phyloP scores from a whole-genome alignment of 2,329 filamentous ascomycete species.

The Claviceps sp. region DNA sequence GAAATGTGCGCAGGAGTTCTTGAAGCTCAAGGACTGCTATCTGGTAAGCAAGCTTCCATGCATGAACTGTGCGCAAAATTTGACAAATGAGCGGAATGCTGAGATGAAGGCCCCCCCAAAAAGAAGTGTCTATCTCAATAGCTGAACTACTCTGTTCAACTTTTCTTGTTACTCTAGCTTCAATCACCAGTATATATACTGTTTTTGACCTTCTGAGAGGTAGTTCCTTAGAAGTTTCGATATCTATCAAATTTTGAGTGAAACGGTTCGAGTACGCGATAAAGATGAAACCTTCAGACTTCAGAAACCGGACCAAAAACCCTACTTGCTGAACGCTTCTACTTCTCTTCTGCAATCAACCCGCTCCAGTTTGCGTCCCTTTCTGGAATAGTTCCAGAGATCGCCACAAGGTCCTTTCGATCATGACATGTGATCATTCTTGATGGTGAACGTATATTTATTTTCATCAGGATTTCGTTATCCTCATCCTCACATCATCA shows the following conservation, averaged over 20 bases:
- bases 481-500: no score
- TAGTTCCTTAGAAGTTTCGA: no score
- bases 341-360: conserved; percentile 69
- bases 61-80: not conserved
- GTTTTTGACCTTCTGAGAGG: no score
- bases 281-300: conserved; percentile 37
- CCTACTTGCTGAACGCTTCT: conserved; percentile 72
- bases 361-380: conserved; percentile 9
- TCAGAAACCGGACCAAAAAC: conserved; percentile 63
- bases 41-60: conserved; percentile 44
- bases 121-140: no score
- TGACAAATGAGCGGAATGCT: not conserved
- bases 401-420: conserved; percentile 66
- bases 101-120: conserved; percentile 16
- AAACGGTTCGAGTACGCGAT: not conserved
- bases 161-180: no score
- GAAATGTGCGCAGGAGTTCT: conserved; percentile 74
- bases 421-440: conserved; percentile 22
- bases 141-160: no score
- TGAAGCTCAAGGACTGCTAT: conserved; percentile 77
- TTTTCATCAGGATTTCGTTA: no score
- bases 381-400: conserved; percentile 44
- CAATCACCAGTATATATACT: no score
- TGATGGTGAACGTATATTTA: no score
- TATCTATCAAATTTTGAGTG: not conserved